These are phyloP conservation scores for Heracleum sosnowskyi DNA, from an alignment of 129 eudicot species.

Conservation along the genomic window DNA sequence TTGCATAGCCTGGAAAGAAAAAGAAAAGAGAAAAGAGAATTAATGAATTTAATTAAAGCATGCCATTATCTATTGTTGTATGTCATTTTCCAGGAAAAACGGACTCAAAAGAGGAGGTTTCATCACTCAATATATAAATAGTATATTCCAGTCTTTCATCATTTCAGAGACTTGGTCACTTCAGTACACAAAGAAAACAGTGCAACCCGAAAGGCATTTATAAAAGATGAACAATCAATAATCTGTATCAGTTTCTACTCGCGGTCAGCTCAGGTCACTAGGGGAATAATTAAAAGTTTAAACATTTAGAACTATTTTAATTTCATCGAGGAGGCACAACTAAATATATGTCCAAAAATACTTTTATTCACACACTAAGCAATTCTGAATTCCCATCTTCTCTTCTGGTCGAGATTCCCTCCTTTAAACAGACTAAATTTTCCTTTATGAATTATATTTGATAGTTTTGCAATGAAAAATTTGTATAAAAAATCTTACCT, in stretches of 20 bases:
- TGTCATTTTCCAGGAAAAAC: neutral
- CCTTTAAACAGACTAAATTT: neutral
- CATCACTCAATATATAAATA: neutral
- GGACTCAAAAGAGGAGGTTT: neutral
- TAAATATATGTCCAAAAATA: neutral
- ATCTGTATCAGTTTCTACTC: neutral
- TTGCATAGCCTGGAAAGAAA: slow-evolving; percentile 69
- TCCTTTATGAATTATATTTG: neutral
- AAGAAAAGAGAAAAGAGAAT: no score
- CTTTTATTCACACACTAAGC: neutral
- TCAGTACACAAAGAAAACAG: neutral
- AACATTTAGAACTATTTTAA: neutral
- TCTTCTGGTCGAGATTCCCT: neutral
- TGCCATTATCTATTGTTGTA: neutral
- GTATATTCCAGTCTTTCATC: neutral
- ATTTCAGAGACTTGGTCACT: neutral
- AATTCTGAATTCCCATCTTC: neutral
- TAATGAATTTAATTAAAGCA: no score
- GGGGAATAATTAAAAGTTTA: neutral
- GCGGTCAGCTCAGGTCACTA: neutral
- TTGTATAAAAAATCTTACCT: slow-evolving; percentile 32
- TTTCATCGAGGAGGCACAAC: neutral
- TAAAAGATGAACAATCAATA: neutral
- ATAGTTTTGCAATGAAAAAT: neutral
- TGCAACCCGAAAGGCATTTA: neutral